Conservation (phyloP, 345 rosid species). For the Psidium guajava region DNA sequence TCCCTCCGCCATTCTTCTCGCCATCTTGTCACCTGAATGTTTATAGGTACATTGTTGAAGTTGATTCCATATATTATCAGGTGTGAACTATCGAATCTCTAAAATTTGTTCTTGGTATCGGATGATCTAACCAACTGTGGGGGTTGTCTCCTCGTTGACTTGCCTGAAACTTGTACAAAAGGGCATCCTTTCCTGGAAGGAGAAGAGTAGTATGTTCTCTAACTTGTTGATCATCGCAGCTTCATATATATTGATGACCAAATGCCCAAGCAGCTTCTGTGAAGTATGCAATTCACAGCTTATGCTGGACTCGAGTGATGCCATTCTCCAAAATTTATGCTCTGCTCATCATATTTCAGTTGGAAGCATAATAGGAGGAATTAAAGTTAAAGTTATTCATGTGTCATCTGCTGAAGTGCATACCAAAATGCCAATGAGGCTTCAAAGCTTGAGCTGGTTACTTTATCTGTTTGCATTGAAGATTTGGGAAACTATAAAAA, state of each 20-base stretch:
- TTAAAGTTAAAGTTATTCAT: not conserved
- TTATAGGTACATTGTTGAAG: not conserved
- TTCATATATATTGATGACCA: not conserved
- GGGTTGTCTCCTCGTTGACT: not conserved
- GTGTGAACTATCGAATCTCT: not conserved
- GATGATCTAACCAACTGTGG: not conserved
- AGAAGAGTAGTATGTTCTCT: not conserved
- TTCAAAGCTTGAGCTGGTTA: not conserved
- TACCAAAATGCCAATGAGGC: not conserved
- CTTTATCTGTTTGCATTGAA: not conserved
- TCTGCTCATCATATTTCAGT: not conserved
- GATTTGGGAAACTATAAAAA: not conserved
- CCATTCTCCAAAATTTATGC: not conserved
- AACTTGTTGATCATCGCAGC: not conserved
- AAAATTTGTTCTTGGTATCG: not conserved
- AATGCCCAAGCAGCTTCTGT: not conserved
- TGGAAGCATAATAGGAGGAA: not conserved
- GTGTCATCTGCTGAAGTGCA: not conserved
- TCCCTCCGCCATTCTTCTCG: not conserved
- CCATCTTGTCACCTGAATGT: not conserved
- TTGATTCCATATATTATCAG: not conserved
- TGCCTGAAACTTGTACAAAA: not conserved
- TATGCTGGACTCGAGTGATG: not conserved
- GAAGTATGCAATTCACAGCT: not conserved
- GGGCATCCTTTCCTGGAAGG: not conserved